A percentile compares a stretch with the other conserved stretches of the same genome.
Conservation (phyloP, 495 filamentous ascomycete genomes). For the Penicillium pulvis region DNA sequence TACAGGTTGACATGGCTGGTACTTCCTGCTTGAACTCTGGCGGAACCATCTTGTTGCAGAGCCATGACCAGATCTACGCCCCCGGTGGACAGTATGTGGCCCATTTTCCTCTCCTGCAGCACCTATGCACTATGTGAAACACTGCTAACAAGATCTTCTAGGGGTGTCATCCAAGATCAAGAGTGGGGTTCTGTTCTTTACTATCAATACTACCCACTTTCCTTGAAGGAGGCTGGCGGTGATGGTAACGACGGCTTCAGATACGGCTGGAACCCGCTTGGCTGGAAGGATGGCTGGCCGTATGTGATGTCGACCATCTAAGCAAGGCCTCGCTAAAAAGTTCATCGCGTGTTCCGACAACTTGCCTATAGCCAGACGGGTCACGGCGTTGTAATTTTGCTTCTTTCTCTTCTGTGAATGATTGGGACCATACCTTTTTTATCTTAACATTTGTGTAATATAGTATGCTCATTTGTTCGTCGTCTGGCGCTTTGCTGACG, state of each 20-base stretch:
- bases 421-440: too few relatives aligned
- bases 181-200: slow-evolving; percentile 59
- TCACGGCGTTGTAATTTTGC: too few relatives aligned
- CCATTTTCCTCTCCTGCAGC: not conserved
- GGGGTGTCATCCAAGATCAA: slow-evolving; percentile 49
- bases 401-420: too few relatives aligned
- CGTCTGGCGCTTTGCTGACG: too few relatives aligned
- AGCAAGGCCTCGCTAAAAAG: too few relatives aligned
- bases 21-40: slow-evolving; percentile 57
- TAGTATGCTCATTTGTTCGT: too few relatives aligned
- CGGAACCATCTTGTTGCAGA: slow-evolving; percentile 63
- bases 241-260: slow-evolving; percentile 53
- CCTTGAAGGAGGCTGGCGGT: slow-evolving; percentile 58
- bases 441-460: too few relatives aligned
- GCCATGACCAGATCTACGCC: slow-evolving; percentile 65
- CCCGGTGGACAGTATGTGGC: slow-evolving; percentile 63
- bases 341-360: too few relatives aligned
- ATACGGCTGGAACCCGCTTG: slow-evolving; percentile 66
- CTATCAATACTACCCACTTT: slow-evolving; percentile 61
- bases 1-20: slow-evolving; percentile 58
- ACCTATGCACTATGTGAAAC: too few relatives aligned
- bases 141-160: slow-evolving; percentile 10
- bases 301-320: not conserved
- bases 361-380: too few relatives aligned
- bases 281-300: slow-evolving; percentile 64